Conservation (phyloP, 257 asterid genomes). For the Anisodus acutangulus region DNA sequence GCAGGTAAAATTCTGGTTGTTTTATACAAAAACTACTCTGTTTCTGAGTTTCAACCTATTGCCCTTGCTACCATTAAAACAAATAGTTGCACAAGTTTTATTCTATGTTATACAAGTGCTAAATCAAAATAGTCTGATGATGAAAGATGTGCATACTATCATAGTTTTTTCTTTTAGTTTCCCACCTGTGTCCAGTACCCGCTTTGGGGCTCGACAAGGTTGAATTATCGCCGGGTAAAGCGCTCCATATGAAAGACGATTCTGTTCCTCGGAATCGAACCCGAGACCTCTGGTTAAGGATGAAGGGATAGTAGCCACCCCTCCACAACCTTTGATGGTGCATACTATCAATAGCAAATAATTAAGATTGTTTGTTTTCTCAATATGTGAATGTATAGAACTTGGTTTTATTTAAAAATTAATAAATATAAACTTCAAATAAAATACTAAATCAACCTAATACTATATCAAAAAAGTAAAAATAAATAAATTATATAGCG, state of each 20-base stretch:
- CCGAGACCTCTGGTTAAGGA: background rate
- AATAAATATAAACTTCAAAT: too few species aligned
- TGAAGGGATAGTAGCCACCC: background rate
- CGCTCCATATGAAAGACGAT: background rate
- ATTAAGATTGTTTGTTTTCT: background rate
- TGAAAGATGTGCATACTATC: background rate
- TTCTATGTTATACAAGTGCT: background rate
- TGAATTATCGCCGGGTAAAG: background rate
- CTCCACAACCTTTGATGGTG: background rate
- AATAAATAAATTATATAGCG: background rate
- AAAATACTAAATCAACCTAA: background rate
- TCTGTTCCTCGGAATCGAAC: background rate
- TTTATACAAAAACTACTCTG: background rate
- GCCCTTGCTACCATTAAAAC: background rate
- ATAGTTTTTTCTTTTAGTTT: background rate
- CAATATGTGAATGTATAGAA: background rate
- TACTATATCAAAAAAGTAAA: background rate
- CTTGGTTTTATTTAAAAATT: background rate
- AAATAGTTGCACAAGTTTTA: background rate
- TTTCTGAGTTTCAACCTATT: background rate
- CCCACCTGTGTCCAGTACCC: background rate
- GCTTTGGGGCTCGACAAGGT: background rate
- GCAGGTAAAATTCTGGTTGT: conserved; percentile 59
- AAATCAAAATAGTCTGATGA: background rate
- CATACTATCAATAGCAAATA: background rate